Base-by-base conservation (phyloP, 345 rosid species). In the Sisymbrium altissimum region DNA sequence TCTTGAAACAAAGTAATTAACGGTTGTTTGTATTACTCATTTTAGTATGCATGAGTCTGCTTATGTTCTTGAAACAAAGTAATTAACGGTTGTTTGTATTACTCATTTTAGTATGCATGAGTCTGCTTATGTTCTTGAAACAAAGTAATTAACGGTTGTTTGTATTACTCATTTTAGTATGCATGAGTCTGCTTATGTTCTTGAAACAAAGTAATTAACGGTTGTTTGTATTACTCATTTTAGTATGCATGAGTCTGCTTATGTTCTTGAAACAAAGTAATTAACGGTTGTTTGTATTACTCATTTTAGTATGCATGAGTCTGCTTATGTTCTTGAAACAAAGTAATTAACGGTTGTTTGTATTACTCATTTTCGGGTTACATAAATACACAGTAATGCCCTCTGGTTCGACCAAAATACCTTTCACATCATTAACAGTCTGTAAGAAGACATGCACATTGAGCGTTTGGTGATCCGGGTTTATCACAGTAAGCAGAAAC, bases 391-490 rank as follows among this genome's bases (percentile, higher is more conserved):
- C 30, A 50, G 5, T 6, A 63, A 25, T 6, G 17, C 41, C 55
- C 39, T 30, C 45, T 25, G 0, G 14, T 5, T 15, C 32, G 18
- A 33, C n/a, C 29, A 66, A 9, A 33, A 8, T 14, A 36, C 14
- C 0, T 7, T 50, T 36, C 4, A 12, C 25, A 35, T 52, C 15
- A 68, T 75, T 18, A 69, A 45, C 70, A 68, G 36, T n/a, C 17
- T 15, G 57, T 41, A 39, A 68, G 13, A 36, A 13, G 21, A 68
- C 79, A 75, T 7, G 17, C 74, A 36, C 79, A 76, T 4, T 5
- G 1, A 69, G 74, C 79, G 52, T 8, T 68, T 41, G 79, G 1
- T 11, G 64, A 0, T 60, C 74, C 70, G 4, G 30, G 10, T 12
- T 4, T 11, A 61, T 68, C 4, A 44, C 79, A 75, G 33, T 52